Base-by-base conservation (phyloP, 2,329 filamentous ascomycete genomes). In the Monosporascus sp. region DNA sequence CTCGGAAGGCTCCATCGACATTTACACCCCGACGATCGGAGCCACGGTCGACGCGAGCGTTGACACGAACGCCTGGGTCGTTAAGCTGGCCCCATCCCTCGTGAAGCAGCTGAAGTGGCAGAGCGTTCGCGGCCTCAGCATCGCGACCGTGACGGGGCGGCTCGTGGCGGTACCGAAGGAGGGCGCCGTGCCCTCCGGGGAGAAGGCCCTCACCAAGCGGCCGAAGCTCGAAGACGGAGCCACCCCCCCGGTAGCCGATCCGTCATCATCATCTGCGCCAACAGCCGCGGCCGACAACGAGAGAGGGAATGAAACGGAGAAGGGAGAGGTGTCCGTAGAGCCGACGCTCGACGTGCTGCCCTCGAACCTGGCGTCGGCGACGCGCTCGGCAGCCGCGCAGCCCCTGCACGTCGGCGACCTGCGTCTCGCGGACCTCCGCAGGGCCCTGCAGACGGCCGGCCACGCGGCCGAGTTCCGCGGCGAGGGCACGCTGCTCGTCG, bases 31-130 rank as follows among this genome's bases (percentile, higher is more conserved):
- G 1, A 70, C 74, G 9, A 76, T 89, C n/a, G 91, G 91, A 24
- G 76, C 80, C 36, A 75, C 79, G 15, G 80, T 99, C 42, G 86
- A 99, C 69, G 94, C 93, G 14, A 97, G 92, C 65, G 93, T 97
- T 42, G 94, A 99, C 68, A 97, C 93, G 5, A 97, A 97, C 67
- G 92, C 94, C 4, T 99, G 95, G 94, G 86, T 89, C 24, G 89
- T 99, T 55, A 96, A 92, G 70, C 80, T 99, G 18, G 91, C 90
- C 48, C 89, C 93, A 60, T 76, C 82, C 45, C 82, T 99, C 20
- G 88, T 96, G 54, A 90, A 90, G 70, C 88, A 88, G 61, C 79
- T 99, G 54, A 90, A 89, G 65, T 97, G 94, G 94, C 94, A 97
- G 73, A 92, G 90, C 54, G 91, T 97, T 24, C 86, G 90, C 52